Evolutionary conservation across 257 asterid genomes (phyloP).

Genomic region (Ocimum tenuiflorum): DNA sequence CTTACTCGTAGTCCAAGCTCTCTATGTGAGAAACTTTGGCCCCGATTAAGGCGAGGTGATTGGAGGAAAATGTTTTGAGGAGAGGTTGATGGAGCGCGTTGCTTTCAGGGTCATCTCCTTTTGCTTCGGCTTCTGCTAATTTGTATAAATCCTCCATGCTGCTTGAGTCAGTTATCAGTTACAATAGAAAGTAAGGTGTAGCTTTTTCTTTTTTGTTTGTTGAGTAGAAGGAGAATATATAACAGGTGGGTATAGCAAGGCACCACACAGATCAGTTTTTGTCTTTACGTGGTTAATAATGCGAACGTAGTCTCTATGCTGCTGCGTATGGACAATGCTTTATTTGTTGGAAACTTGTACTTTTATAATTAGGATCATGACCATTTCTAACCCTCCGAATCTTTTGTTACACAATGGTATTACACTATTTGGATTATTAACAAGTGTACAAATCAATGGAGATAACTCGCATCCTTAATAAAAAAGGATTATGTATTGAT

Average conservation of each 20-base stretch:
- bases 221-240: no score
- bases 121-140: slow-evolving; percentile 29
- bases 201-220: slow-evolving; percentile 28
- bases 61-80: slow-evolving; percentile 55
- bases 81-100: slow-evolving; percentile 54
- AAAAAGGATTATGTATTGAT: no score
- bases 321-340: slow-evolving; percentile 9
- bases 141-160: slow-evolving; percentile 36
- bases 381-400: no score
- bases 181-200: slow-evolving; percentile 15
- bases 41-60: slow-evolving; percentile 66
- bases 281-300: slow-evolving; percentile 20
- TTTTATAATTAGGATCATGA: no score
- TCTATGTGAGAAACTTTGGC: slow-evolving; percentile 76
- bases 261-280: slow-evolving; percentile 12
- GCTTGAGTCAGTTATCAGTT: slow-evolving; percentile 21
- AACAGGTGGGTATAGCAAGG: slow-evolving; percentile 17
- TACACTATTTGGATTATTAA: no score
- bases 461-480: no score
- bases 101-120: slow-evolving; percentile 55
- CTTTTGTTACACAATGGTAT: no score
- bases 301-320: neutral
- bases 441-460: no score
- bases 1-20: slow-evolving; percentile 97
- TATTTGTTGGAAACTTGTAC: slow-evolving; percentile 24